Percentiles rank a stretch among this genome's conserved stretches.
These are phyloP conservation scores for Rhizophora apiculata DNA, from an alignment of 345 rosid species.

Conservation along the genomic window DNA sequence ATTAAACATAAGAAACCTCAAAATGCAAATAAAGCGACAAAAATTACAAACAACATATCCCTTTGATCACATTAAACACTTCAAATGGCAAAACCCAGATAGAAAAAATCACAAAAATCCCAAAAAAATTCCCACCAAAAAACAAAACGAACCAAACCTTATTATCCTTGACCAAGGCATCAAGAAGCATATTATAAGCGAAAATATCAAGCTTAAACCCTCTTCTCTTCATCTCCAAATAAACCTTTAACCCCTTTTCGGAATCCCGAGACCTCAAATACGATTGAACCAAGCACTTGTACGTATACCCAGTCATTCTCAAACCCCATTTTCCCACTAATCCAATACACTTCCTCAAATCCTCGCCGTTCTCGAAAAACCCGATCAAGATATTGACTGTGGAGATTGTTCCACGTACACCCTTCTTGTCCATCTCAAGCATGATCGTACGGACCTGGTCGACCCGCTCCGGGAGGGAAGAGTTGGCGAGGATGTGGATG, in stretches of 20 bases:
- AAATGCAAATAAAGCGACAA: no score
- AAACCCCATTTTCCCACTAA: constrained; percentile 70
- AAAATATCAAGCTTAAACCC: constrained; percentile 70
- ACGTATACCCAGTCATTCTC: constrained; percentile 70
- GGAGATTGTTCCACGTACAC: constrained; percentile 60
- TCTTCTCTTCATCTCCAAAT: constrained; percentile 63
- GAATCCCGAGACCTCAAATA: constrained; percentile 59
- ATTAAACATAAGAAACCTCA: no score
- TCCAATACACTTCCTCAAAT: constrained; percentile 50
- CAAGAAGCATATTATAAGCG: constrained; percentile 83
- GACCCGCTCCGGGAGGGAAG: constrained; percentile 43
- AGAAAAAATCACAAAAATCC: neutral
- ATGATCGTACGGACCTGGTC: constrained; percentile 47
- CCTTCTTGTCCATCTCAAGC: constrained; percentile 55
- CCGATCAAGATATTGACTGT: constrained; percentile 75
- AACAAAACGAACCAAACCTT: constrained; percentile 41
- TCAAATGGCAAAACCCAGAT: no score
- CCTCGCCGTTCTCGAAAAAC: constrained; percentile 50
- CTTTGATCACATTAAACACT: no score
- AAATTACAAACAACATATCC: no score
- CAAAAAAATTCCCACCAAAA: neutral
- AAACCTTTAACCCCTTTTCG: constrained; percentile 48
- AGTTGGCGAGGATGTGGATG: constrained; percentile 68
- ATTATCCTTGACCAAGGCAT: constrained; percentile 73
- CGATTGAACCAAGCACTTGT: constrained; percentile 82